Evolutionary conservation across 352 stramenopile genomes (phyloP).

Genomic region (Phytopythium helicoides): DNA sequence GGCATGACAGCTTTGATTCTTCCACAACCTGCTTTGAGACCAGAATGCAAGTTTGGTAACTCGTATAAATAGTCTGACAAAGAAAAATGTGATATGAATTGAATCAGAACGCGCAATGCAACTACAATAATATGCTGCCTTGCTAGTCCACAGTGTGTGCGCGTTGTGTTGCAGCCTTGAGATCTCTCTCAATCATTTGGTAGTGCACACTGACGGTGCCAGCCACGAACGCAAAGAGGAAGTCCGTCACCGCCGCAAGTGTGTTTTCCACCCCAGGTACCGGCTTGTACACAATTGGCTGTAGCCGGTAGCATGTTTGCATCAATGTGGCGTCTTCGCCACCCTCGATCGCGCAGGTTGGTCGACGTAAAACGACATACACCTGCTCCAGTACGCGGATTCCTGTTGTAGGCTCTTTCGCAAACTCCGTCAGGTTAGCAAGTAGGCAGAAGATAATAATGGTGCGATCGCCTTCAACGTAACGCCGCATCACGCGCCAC

Average conservation of each 20-base stretch:
- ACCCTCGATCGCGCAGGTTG: no score
- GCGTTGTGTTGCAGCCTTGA: neutral
- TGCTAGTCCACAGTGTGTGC: neutral
- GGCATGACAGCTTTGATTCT: neutral
- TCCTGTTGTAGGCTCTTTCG: neutral
- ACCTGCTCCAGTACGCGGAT: constrained; percentile 4
- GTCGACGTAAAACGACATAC: constrained; percentile 3
- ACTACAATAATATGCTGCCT: neutral
- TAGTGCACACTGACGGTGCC: neutral
- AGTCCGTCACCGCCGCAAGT: constrained; percentile 1
- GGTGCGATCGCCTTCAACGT: neutral
- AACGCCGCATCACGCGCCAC: constrained; percentile 1
- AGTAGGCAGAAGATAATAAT: constrained; percentile 3
- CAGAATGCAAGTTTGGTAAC: neutral
- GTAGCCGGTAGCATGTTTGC: neutral
- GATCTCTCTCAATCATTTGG: constrained; percentile 1
- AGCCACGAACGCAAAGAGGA: neutral
- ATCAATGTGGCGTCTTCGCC: no score
- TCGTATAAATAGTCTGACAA: no score
- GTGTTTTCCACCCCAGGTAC: neutral
- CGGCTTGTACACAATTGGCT: neutral
- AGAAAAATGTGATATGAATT: no score
- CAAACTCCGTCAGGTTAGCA: constrained; percentile 4
- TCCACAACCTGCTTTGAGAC: neutral
- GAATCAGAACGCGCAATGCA: no score